A percentile compares a stretch with the other conserved stretches of the same genome.
Conservation (phyloP, 352 stramenopile species). For the Globisporangium nagaii region DNA sequence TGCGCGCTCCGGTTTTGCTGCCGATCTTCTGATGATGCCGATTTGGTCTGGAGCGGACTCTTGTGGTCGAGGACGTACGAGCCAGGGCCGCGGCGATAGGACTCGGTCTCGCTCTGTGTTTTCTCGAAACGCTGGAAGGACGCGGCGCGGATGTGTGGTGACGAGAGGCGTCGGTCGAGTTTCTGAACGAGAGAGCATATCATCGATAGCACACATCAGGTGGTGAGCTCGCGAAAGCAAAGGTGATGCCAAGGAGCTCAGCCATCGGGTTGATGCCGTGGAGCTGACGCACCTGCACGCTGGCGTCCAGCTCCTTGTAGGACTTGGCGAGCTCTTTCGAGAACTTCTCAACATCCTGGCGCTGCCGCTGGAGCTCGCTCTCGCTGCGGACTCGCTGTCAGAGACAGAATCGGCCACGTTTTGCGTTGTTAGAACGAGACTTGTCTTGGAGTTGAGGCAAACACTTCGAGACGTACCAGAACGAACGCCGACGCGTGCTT, state of each 20-base stretch:
- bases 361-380: slow-evolving; percentile 25
- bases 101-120: slow-evolving; percentile 12
- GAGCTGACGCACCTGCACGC: slow-evolving; percentile 21
- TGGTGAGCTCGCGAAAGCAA: background rate
- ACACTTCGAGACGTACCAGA: slow-evolving; percentile 10
- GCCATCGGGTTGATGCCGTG: background rate
- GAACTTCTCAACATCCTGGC: slow-evolving; percentile 19
- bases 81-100: slow-evolving; percentile 28
- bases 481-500: slow-evolving; percentile 32
- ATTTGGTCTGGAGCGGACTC: background rate
- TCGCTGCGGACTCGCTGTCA: slow-evolving; percentile 31
- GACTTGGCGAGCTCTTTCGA: slow-evolving; percentile 55
- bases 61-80: slow-evolving; percentile 14
- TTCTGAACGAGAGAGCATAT: slow-evolving; percentile 8
- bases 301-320: slow-evolving; percentile 33
- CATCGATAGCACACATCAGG: background rate
- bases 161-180: slow-evolving; percentile 31
- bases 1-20: slow-evolving; percentile 5
- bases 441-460: background rate
- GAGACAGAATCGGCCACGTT: background rate
- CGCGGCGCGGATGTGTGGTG: slow-evolving; percentile 17
- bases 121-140: slow-evolving; percentile 34
- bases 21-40: background rate
- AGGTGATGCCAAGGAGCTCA: background rate
- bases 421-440: background rate